phyloP scores from a whole-genome alignment of 768 basidiomycete genomes.

The Suillus placidus region DNA sequence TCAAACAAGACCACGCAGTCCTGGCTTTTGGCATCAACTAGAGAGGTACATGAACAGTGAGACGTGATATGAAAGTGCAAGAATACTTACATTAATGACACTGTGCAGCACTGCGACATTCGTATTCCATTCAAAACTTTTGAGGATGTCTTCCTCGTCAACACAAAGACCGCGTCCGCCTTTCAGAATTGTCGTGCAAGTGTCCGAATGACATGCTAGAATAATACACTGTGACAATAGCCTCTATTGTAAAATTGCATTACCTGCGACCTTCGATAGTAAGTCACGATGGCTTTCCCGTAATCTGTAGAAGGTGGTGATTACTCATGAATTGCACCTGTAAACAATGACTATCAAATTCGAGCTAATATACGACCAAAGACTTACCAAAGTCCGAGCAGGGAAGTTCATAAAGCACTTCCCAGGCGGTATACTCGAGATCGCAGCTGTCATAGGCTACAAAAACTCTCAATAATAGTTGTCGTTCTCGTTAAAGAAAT shows the following conservation, averaged over 20 bases:
- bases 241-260: conserved; percentile 13
- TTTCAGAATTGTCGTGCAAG: conserved; percentile 16
- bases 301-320: conserved; percentile 73
- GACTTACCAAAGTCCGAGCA: conserved; percentile 58
- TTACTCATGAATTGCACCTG: conserved; percentile 66
- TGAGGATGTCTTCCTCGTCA: conserved; percentile 58
- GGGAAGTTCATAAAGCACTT: conserved; percentile 73
- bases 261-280: conserved; percentile 76
- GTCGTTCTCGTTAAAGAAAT: conserved; percentile 2
- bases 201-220: conserved; percentile 73
- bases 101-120: conserved; percentile 72
- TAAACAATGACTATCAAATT: background rate
- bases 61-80: background rate
- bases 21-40: conserved; percentile 70
- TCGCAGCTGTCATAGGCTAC: conserved; percentile 79
- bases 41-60: background rate
- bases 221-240: conserved; percentile 51
- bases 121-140: conserved; percentile 63
- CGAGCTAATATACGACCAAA: conserved; percentile 39
- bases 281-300: conserved; percentile 70
- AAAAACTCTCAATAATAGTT: background rate
- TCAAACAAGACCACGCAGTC: conserved; percentile 78
- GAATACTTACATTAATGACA: conserved; percentile 53
- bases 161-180: too few relatives aligned
- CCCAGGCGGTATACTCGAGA: conserved; percentile 79